Base-by-base conservation (phyloP, 345 rosid species). In the Microthlaspi erraticum region DNA sequence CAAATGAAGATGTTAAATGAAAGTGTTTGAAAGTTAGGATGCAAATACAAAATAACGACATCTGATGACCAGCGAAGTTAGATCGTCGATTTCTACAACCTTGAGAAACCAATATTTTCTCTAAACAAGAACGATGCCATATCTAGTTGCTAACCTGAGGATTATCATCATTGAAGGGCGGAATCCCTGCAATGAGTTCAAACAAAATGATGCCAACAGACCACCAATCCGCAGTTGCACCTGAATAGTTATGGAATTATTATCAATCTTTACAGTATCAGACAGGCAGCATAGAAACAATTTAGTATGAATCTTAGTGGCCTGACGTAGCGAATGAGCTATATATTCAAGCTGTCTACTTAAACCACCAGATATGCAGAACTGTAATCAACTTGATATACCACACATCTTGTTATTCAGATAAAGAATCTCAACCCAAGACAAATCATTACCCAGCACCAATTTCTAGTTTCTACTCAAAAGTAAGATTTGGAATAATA, bases 151-250 rank as follows among this genome's bases (percentile, higher is more conserved):
- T 74, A 63, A 75, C 78, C 78, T 68, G 38, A 52, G 78, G 74
- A 60, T 48, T 9, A 9, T 87, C 87, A 13, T 92, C 98, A 75
- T 86, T 86, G 59, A 93, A 93, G 36, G 97, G 98, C 14, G 98
- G 97, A 75, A 83, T 78, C 50, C 98, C 98, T 45, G 86, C 91
- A 74, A 91, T 83, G 70, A 93, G 32, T 71, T 93, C 98, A 79
- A 86, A 93, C 68, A 91, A 78, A 79, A 91, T 83, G 80, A 93
- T 77, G 33, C 97, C 98, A 61, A 93, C 92, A 50, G 98, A 91
- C 98, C 98, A 93, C 98, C 98, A 93, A 86, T 93, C 98, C 1
- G 94, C 94, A 56, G 90, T 84, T 77, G 92, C 85, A 70, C 94
- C 97, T 93, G 85, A 74, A 72, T 33, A 37, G 2, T 72, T 16